Evolutionary conservation across 2,329 filamentous ascomycete genomes (phyloP), one percentile per base, ranked within the genome.

Genomic region (Neofusicoccum parvum): DNA sequence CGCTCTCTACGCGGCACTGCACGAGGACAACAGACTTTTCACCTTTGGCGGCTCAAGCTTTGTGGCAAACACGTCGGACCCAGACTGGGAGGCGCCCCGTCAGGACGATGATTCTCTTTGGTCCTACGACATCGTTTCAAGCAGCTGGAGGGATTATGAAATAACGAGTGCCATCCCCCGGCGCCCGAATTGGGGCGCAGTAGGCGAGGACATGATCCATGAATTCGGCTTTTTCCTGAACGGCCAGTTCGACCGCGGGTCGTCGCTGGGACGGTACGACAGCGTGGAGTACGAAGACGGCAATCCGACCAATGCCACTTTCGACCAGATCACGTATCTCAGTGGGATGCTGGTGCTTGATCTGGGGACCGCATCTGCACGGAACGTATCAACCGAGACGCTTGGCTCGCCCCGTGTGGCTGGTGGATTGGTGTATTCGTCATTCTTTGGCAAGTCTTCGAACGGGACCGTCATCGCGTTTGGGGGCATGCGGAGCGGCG

Each of bases 131-230:
- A 71, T 69, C 3, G 41, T 41, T 2, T 48, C 46, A 11, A 51
- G 70, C 14, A 54, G 20, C 12, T 78, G 75, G 76, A 45, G 6
- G 7, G 23, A 43, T n/a, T 63, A 63, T 27, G 59, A 66, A 10
- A 39, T 63, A 6, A 48, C 14, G 39, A 15, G 41, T 11, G 60
- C 66, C 36, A 62, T 69, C 9, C 67, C 68, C 11, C 10, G 59
- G 93, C 0, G 85, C 88, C 34, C 34, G 1, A 64, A 64, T 39
- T 37, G 51, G 43, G 62, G 62, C 7, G 27, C 39, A 2, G 15
- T 36, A 14, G 20, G 50, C 14, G 62, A 54, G 20, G 62, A 50
- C 7, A 17, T 48, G 10, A 27, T 12, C 3, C 34, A 51, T 37
- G 37, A 20, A 15, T 6, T 51, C 1, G 59, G 46, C 2, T 63